Evolutionary conservation across 2,329 filamentous ascomycete genomes (phyloP).

Genomic region (Ophiostoma australiae): DNA sequence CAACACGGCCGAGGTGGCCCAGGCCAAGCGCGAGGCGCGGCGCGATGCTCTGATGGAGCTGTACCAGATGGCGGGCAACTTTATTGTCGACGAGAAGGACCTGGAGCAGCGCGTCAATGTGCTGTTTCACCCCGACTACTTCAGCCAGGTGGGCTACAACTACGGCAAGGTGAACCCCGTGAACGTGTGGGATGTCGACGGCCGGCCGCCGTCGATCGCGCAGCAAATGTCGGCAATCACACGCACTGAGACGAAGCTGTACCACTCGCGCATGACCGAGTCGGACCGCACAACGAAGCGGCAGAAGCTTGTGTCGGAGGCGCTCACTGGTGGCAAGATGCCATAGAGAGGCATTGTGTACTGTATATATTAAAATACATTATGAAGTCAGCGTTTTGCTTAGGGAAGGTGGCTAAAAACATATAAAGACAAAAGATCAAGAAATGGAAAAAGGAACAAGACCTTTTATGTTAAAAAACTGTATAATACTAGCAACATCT

Average conservation of each 20-base stretch:
- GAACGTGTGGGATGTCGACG: slow-evolving; percentile 51
- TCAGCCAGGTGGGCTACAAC: slow-evolving; percentile 40
- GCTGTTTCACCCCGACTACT: slow-evolving; percentile 65
- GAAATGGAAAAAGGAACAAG: not conserved
- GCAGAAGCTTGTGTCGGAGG: slow-evolving; percentile 53
- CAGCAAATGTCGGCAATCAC: slow-evolving; percentile 42
- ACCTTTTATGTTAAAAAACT: slow-evolving; percentile 1
- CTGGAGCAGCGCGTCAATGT: slow-evolving; percentile 67
- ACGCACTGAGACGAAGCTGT: slow-evolving; percentile 34
- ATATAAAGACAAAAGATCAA: not conserved
- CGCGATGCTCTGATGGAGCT: slow-evolving; percentile 74
- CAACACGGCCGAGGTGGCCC: slow-evolving; percentile 42
- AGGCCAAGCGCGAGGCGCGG: slow-evolving; percentile 54
- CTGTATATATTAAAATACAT: not conserved
- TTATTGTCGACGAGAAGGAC: slow-evolving; percentile 78
- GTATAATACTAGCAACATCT: not conserved
- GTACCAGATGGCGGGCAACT: slow-evolving; percentile 81
- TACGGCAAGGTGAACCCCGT: slow-evolving; percentile 32
- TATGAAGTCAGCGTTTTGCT: not conserved
- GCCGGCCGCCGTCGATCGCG: slow-evolving; percentile 43
- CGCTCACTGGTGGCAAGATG: slow-evolving; percentile 57
- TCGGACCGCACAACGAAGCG: slow-evolving; percentile 45
- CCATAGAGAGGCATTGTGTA: slow-evolving; percentile 24
- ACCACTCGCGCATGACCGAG: slow-evolving; percentile 38
- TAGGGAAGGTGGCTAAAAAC: not conserved